Evolutionary conservation across 208 protist species (phyloP), one percentile per base, ranked within the genome.

Genomic region (Sergeia podlipaevii): DNA sequence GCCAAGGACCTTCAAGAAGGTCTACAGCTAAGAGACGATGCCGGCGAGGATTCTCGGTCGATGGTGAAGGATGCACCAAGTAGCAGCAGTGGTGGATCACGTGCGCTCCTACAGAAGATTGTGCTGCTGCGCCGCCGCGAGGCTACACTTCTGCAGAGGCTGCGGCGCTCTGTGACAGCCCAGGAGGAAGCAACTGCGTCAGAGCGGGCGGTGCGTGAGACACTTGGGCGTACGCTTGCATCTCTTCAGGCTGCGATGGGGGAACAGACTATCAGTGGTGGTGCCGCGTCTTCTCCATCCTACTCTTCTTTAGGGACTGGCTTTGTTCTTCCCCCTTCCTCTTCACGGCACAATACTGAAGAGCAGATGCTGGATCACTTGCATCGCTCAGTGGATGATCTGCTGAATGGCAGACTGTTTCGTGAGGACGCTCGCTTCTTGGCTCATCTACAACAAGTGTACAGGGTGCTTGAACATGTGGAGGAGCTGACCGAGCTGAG

Each of bases 121-220:
- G 82, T 95, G 37, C 47, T 92, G 4, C 62, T 95, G 44, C 72
- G 88, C 27, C 78, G 79, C 15, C 78, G 88, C 34, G 88, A 95
- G 52, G 74, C 71, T 2, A 86, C 75, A 33, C 73, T 95, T 7
- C 61, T 92, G 6, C 72, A 89, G 43, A 78, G 85, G n/a, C 55
- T 95, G 46, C 88, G 84, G 7, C 69, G 80, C 39, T 79, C 74
- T 1, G 53, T 77, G 36, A 64, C 64, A 15, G 60, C 73, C 18
- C 75, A 77, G 23, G 71, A 88, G 45, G 80, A 91, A 29, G 56
- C 70, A 4, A 45, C 49, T 3, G 49, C 59, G 3, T 65, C 70
- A 0, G 68, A 83, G 50, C 57, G 74, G 43, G 58, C 42, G 29
- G 43, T 87, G 45, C 65, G 70, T 28, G 43, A 52, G 6, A 72